Evolutionary conservation across 2,329 filamentous ascomycete species (phyloP).

Genomic region (Phaeomoniella chlamydospora): DNA sequence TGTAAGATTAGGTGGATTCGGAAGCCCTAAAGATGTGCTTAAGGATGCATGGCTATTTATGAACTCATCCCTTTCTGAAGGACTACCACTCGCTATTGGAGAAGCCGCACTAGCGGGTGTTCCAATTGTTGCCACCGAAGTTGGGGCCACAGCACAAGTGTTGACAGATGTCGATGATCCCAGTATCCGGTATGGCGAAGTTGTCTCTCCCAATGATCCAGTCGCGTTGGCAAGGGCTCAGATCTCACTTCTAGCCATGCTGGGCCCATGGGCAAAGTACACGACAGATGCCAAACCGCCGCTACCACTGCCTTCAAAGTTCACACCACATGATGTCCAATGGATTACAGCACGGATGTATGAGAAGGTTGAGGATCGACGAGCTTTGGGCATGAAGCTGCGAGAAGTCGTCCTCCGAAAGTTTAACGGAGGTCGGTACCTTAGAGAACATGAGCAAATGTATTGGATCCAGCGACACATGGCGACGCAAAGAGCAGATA

Average conservation of each 20-base stretch:
- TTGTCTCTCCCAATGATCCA: slow-evolving; percentile 43
- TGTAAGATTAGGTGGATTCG: slow-evolving; percentile 32
- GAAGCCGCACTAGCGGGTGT: slow-evolving; percentile 15
- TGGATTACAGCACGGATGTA: slow-evolving; percentile 36
- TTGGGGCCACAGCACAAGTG: slow-evolving; percentile 3
- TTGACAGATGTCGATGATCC: slow-evolving; percentile 2
- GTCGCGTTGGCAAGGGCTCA: slow-evolving; percentile 39
- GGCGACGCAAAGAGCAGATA: slow-evolving; percentile 3
- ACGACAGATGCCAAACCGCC: slow-evolving; percentile 28
- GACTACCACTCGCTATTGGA: slow-evolving; percentile 14
- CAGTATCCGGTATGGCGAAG: slow-evolving; percentile 32
- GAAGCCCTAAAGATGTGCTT: slow-evolving; percentile 31
- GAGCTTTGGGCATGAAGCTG: slow-evolving; percentile 34
- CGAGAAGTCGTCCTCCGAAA: slow-evolving; percentile 35
- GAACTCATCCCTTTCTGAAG: slow-evolving; percentile 14
- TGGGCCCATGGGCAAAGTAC: slow-evolving; percentile 39
- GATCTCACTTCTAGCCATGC: slow-evolving; percentile 38
- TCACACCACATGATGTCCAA: slow-evolving; percentile 28
- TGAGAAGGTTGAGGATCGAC: slow-evolving; percentile 32
- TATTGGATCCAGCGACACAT: slow-evolving; percentile 19
- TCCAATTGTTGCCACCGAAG: slow-evolving; percentile 7
- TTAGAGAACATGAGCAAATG: slow-evolving; percentile 40
- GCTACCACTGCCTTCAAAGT: slow-evolving; percentile 23
- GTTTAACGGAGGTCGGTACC: slow-evolving; percentile 36
- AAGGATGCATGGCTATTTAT: slow-evolving; percentile 31